phyloP scores from a whole-genome alignment of 106 monocot species.

The Posidonia australis region DNA sequence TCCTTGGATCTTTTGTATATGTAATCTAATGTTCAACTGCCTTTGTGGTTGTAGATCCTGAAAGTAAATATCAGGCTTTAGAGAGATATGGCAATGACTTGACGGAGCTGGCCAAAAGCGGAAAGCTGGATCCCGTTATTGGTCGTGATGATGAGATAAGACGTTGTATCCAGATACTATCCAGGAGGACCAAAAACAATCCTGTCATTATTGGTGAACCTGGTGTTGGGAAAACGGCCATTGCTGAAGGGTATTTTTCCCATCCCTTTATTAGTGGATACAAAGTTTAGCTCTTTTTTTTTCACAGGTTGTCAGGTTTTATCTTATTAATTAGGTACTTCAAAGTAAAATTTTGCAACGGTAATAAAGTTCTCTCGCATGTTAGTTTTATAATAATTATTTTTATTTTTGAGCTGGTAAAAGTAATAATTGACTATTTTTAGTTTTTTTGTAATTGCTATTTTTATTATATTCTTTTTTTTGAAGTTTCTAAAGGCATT shows the following conservation, averaged over 20 bases:
- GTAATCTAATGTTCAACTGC: not conserved
- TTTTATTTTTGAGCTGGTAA: no score
- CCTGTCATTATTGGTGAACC: slow-evolving; percentile 94
- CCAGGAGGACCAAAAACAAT: slow-evolving; percentile 80
- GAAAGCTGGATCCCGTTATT: slow-evolving; percentile 92
- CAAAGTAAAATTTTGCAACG: no score
- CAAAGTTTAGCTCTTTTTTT: no score
- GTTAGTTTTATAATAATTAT: not conserved
- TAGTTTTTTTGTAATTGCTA: no score
- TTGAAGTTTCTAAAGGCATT: no score
- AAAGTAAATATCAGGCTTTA: slow-evolving; percentile 81
- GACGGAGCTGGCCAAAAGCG: slow-evolving; percentile 78
- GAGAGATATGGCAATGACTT: slow-evolving; percentile 89
- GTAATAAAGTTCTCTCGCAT: no score
- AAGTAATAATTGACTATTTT: no score
- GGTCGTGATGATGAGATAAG: slow-evolving; percentile 94
- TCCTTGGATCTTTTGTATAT: not conserved
- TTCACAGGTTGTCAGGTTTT: no score
- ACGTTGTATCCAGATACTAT: slow-evolving; percentile 82
- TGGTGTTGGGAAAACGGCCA: slow-evolving; percentile 94
- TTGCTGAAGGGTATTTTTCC: slow-evolving; percentile 65
- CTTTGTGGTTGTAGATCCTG: slow-evolving; percentile 51
- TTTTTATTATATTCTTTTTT: no score
- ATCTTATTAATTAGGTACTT: no score
- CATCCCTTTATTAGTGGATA: not conserved